Percentiles rank a stretch among this genome's conserved stretches.
Conservation (phyloP, 352 stramenopile species). For the Pythium insidiosum region DNA sequence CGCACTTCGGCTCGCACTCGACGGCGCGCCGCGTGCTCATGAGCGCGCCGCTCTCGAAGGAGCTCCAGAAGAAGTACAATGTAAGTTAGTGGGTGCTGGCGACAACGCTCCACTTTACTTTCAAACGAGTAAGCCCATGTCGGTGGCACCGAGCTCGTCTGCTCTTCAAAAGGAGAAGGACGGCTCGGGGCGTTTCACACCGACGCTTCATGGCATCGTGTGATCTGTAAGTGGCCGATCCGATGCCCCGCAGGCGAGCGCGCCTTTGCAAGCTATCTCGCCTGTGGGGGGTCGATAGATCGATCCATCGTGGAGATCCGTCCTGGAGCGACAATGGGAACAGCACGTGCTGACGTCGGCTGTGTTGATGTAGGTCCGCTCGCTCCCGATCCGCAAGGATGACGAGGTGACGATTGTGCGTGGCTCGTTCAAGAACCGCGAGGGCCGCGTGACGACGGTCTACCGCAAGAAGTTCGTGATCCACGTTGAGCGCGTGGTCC, state of each 20-base stretch:
- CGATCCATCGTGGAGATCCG: too few relatives aligned
- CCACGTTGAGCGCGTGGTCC: slow-evolving; percentile 97
- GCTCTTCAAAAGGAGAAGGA: background rate
- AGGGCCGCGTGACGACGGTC: slow-evolving; percentile 96
- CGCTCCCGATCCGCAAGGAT: slow-evolving; percentile 98
- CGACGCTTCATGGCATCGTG: slow-evolving; percentile 88
- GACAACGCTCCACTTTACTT: slow-evolving; percentile 56
- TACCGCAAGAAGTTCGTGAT: slow-evolving; percentile 99
- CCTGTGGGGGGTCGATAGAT: too few relatives aligned
- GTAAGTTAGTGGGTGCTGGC: slow-evolving; percentile 81
- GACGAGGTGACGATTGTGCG: slow-evolving; percentile 98
- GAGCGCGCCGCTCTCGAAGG: slow-evolving; percentile 97
- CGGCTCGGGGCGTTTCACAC: slow-evolving; percentile 11
- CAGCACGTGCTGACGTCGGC: slow-evolving; percentile 6
- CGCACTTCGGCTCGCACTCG: slow-evolving; percentile 98
- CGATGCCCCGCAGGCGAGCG: too few relatives aligned
- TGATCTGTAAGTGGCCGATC: slow-evolving; percentile 73
- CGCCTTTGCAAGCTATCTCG: too few relatives aligned
- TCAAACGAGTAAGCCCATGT: slow-evolving; percentile 88
- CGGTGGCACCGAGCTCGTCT: slow-evolving; percentile 19
- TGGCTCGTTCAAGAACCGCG: slow-evolving; percentile 96
- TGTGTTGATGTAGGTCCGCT: slow-evolving; percentile 80
- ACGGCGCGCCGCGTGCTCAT: slow-evolving; percentile 95
- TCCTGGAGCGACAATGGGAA: too few relatives aligned
- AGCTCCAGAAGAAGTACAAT: slow-evolving; percentile 99